Evolutionary conservation across 805 yeast genomes (phyloP), one percentile per base, ranked within the genome.

Genomic region (Cyberlindnera japonica): DNA sequence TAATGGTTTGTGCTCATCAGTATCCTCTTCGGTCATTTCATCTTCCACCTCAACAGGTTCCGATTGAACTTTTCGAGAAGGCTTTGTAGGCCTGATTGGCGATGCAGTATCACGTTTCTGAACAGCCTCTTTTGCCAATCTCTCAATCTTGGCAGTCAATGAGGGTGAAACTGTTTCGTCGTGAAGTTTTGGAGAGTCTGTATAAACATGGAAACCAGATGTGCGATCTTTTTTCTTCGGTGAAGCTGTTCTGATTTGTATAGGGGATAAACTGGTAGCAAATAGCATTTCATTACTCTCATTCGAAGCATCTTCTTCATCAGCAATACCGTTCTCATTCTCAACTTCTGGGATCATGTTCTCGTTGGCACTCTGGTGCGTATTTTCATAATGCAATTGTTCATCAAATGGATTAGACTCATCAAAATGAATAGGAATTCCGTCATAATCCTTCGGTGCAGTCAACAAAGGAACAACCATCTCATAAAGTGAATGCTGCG

Each of bases 361-460:
- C 26, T 35, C 43, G 18, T 27, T 47, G 38, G 30, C 22, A n/a
- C 30, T 26, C 18, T 45, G 41, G 31, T 30, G 33, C 19, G 45
- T 15, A 9, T 20, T 33, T 13, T 41, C 42, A 21, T 15, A 29
- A 6, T 24, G 32, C 16, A 38, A 21, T 17, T 31, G 16, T 3
- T 49, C 56, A 5, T 48, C 50, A 33, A 51, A 49, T 18, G 49
- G 53, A 19, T 54, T 52, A 6, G 43, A 45, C 13, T 47, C 46
- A 27, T 57, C 52, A 37, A 54, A 54, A 18, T 57, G 54, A 23
- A 59, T 49, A 33, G 61, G 62, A 15, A 41, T 43, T 1, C 16
- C 46, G 16, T 36, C 47, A 17, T 31, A 42, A 25, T 9, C 14
- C 19, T 39, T 38, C 25, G 33, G 45, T n/a, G 29, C 51, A 25